A percentile compares a stretch with the other conserved stretches of the same genome.
These are phyloP conservation scores for Wickerhamomyces sp. DNA, from an alignment of 1,139 yeast species.

Conservation along the genomic window DNA sequence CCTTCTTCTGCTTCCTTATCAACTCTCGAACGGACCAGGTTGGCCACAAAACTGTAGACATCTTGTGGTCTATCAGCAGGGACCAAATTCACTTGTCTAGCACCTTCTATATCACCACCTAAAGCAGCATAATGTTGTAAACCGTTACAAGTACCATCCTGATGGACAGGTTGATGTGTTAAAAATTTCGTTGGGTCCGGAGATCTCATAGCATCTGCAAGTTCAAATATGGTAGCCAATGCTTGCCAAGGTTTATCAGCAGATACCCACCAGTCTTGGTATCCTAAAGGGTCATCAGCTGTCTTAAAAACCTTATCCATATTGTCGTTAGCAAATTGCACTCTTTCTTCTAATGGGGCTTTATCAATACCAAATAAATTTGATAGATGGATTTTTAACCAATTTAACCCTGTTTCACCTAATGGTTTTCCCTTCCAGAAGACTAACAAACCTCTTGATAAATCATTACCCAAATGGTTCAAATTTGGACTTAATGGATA, in stretches of 20 bases:
- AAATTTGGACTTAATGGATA: conserved; percentile 84
- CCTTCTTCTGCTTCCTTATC: conserved; percentile 57
- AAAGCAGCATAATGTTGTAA: conserved; percentile 96
- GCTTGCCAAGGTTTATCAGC: conserved; percentile 98
- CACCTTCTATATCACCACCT: conserved; percentile 96
- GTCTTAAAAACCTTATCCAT: conserved; percentile 58
- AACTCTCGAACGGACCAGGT: conserved; percentile 57
- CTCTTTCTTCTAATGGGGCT: conserved; percentile 73
- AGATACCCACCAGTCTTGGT: conserved; percentile 70
- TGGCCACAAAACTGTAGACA: conserved; percentile 81
- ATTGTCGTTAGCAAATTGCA: conserved; percentile 64
- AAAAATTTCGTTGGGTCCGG: conserved; percentile 71
- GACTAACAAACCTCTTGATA: conserved; percentile 77
- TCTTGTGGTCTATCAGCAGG: conserved; percentile 88
- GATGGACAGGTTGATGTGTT: conserved; percentile 89
- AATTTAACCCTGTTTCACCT: conserved; percentile 70
- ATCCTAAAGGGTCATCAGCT: conserved; percentile 65
- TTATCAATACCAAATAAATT: conserved; percentile 88
- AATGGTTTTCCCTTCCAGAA: conserved; percentile 87
- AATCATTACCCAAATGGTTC: conserved; percentile 85
- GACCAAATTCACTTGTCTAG: conserved; percentile 80
- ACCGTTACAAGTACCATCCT: conserved; percentile 98
- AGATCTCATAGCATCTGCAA: conserved; percentile 63
- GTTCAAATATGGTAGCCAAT: conserved; percentile 78
- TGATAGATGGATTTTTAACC: conserved; percentile 91